These are phyloP conservation scores for Rutstroemia sp. DNA, from an alignment of 2,329 filamentous ascomycete genomes.

Conservation along the genomic window DNA sequence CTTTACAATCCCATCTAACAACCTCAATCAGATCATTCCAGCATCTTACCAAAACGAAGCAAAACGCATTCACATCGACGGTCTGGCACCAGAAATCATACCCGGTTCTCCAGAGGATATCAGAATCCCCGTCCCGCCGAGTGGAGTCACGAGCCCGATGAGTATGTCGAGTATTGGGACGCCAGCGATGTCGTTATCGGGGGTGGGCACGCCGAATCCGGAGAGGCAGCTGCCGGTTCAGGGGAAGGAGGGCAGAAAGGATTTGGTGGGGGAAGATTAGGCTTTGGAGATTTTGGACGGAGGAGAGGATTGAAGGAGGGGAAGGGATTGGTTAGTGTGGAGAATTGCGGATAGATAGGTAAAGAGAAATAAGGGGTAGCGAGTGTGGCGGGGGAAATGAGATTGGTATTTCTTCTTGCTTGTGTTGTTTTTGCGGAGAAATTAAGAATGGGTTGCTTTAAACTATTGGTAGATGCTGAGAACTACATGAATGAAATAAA, in stretches of 20 bases:
- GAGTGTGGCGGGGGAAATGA: no score
- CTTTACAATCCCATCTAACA: background rate
- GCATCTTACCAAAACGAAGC: conserved; percentile 96
- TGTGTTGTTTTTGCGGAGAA: no score
- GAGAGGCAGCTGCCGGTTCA: background rate
- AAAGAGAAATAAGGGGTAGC: no score
- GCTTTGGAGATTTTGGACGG: no score
- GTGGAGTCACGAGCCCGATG: conserved; percentile 32
- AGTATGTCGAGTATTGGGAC: conserved; percentile 21
- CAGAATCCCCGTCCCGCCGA: conserved; percentile 64
- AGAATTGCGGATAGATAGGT: no score
- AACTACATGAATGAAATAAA: no score
- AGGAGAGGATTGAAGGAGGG: no score
- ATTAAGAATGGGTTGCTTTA: no score
- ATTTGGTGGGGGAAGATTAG: no score
- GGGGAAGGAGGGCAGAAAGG: background rate
- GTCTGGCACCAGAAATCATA: conserved; percentile 54
- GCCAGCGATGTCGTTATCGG: conserved; percentile 8
- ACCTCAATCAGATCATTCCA: conserved; percentile 63
- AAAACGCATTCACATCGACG: conserved; percentile 79
- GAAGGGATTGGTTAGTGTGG: no score
- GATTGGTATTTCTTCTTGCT: no score
- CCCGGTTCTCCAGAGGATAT: conserved; percentile 76
- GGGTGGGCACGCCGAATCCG: background rate
- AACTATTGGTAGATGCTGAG: no score